Evolutionary conservation across 805 yeast genomes (phyloP).

Genomic region (Tetrapisispora phaffii): DNA sequence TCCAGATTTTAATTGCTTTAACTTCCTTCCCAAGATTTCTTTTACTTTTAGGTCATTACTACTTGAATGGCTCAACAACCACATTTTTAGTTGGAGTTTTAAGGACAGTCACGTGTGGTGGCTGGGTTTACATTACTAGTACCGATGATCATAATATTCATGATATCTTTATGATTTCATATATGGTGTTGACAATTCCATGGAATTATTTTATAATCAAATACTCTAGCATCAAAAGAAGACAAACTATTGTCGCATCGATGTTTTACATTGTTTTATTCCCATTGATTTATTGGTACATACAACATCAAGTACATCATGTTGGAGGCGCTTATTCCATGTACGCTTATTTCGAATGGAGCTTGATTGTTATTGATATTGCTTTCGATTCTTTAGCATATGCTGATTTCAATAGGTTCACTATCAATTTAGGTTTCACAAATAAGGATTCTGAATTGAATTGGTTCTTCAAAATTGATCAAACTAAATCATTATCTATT

Average conservation of each 20-base stretch:
- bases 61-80: slow-evolving; percentile 26
- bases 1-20: slow-evolving; percentile 83
- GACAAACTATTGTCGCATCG: slow-evolving; percentile 31
- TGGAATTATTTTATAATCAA: slow-evolving; percentile 65
- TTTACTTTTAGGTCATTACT: slow-evolving; percentile 38
- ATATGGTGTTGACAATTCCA: slow-evolving; percentile 81
- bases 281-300: slow-evolving; percentile 81
- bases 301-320: slow-evolving; percentile 84
- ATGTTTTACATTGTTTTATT: slow-evolving; percentile 55
- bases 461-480: slow-evolving; percentile 11
- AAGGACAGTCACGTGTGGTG: slow-evolving; percentile 95
- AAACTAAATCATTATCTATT: background rate
- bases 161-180: slow-evolving; percentile 88
- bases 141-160: slow-evolving; percentile 96
- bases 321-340: slow-evolving; percentile 91
- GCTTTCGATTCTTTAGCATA: slow-evolving; percentile 76
- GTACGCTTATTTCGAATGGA: slow-evolving; percentile 94
- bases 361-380: slow-evolving; percentile 71
- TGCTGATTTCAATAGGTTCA: slow-evolving; percentile 57
- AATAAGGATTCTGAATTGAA: slow-evolving; percentile 14
- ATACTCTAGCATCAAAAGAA: slow-evolving; percentile 35
- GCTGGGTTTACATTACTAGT: slow-evolving; percentile 96
- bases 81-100: slow-evolving; percentile 48
- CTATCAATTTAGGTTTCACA: slow-evolving; percentile 29
- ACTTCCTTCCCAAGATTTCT: slow-evolving; percentile 90